phyloP scores from a whole-genome alignment of 2,329 filamentous ascomycete species.

The Teratosphaeria nubilosa region DNA sequence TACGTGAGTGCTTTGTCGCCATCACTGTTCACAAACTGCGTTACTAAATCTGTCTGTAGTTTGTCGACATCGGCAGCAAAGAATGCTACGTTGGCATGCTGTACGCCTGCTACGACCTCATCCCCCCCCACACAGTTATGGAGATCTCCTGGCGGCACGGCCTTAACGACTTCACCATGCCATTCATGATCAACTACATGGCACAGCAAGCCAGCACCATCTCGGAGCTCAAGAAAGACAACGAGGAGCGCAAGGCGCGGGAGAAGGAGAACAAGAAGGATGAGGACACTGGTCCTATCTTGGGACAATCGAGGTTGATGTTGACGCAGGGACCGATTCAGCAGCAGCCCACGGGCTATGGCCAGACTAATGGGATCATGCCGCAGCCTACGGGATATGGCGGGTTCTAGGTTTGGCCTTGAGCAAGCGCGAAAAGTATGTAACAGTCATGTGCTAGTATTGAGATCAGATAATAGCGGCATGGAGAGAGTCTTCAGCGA shows the following conservation, averaged over 20 bases:
- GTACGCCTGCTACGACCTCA: slow-evolving; percentile 95
- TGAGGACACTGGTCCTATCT: slow-evolving; percentile 86
- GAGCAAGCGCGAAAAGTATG: background rate
- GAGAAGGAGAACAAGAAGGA: slow-evolving; percentile 64
- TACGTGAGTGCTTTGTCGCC: slow-evolving; percentile 65
- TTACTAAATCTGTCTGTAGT: slow-evolving; percentile 45
- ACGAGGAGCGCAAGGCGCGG: slow-evolving; percentile 75
- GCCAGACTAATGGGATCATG: slow-evolving; percentile 77
- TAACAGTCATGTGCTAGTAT: background rate
- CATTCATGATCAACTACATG: slow-evolving; percentile 98
- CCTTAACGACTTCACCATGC: slow-evolving; percentile 95
- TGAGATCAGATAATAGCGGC: background rate
- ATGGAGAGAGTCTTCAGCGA: background rate
- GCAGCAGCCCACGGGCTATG: slow-evolving; percentile 56
- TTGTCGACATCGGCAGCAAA: slow-evolving; percentile 96
- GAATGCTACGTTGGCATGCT: slow-evolving; percentile 99
- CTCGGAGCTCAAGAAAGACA: slow-evolving; percentile 79
- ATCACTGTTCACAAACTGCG: background rate
- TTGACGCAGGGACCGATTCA: slow-evolving; percentile 76
- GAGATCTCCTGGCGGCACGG: slow-evolving; percentile 96
- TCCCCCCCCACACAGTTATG: slow-evolving; percentile 83
- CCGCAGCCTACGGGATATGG: slow-evolving; percentile 61
- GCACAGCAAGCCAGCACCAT: slow-evolving; percentile 83
- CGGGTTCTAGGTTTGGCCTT: slow-evolving; percentile 13
- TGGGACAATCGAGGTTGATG: slow-evolving; percentile 83